Evolutionary conservation across 2,329 filamentous ascomycete genomes (phyloP).

Genomic region (Neofusicoccum sp.): DNA sequence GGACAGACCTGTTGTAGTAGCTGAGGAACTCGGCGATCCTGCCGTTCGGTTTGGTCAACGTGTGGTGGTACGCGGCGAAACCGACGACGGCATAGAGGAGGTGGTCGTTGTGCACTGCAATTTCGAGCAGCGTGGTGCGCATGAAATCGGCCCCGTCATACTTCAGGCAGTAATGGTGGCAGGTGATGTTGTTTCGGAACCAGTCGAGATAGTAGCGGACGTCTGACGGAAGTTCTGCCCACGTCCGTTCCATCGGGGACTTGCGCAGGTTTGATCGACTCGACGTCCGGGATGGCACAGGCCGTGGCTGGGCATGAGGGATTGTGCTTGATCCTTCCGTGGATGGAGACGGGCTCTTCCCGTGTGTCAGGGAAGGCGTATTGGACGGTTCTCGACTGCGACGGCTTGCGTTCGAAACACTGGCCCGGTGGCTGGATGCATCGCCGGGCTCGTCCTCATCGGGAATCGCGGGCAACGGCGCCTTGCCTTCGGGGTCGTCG

Average conservation of each 20-base stretch:
- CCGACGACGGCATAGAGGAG: conserved; percentile 83
- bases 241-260: conserved; percentile 18
- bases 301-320: conserved; percentile 27
- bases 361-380: conserved; percentile 41
- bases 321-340: conserved; percentile 46
- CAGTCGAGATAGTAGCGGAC: conserved; percentile 76
- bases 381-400: conserved; percentile 35
- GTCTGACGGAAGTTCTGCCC: conserved; percentile 60
- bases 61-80: conserved; percentile 84
- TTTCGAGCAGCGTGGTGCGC: conserved; percentile 64
- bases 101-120: conserved; percentile 75
- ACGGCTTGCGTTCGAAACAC: conserved; percentile 25
- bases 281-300: conserved; percentile 32
- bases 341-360: conserved; percentile 52
- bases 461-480: conserved; percentile 42
- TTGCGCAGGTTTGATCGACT: conserved; percentile 31
- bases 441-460: conserved; percentile 48
- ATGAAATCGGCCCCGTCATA: conserved; percentile 72
- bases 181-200: conserved; percentile 72
- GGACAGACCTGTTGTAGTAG: conserved; percentile 89
- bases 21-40: conserved; percentile 78
- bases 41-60: conserved; percentile 66
- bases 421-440: conserved; percentile 22
- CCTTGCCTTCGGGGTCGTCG: conserved; percentile 45
- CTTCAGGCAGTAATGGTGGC: conserved; percentile 79